Conservation (phyloP, 805 yeast genomes). For the Candida orba region DNA sequence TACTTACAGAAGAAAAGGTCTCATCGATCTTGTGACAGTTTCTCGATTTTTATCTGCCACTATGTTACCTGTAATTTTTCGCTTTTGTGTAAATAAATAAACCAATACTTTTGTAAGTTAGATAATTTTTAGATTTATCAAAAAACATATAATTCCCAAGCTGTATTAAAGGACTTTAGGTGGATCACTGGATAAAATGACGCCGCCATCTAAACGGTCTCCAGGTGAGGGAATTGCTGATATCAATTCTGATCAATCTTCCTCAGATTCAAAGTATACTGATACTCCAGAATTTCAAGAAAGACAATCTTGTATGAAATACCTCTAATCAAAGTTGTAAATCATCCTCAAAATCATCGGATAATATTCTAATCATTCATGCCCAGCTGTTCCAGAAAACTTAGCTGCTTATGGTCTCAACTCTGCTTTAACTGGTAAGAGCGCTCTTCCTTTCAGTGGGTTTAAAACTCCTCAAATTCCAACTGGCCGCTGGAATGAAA, state of each 20-base stretch:
- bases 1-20: too few species aligned
- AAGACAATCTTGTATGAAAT: conserved; percentile 13
- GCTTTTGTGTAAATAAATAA: too few species aligned
- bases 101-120: too few species aligned
- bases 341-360: not conserved
- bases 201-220: not conserved
- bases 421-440: conserved; percentile 25
- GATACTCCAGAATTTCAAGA: conserved; percentile 25
- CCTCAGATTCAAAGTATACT: conserved; percentile 20
- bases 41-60: too few species aligned
- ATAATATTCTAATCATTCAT: too few species aligned
- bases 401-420: conserved; percentile 14
- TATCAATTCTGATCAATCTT: conserved; percentile 7
- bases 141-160: too few species aligned
- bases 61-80: too few species aligned
- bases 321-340: conserved; percentile 1
- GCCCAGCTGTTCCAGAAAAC: conserved; percentile 7
- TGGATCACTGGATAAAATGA: too few species aligned
- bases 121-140: too few species aligned
- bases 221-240: not conserved
- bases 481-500: conserved; percentile 55
- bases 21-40: too few species aligned
- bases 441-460: conserved; percentile 76
- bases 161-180: too few species aligned
- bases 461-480: conserved; percentile 92